These are phyloP conservation scores for Bathelium albidoporum DNA, from an alignment of 495 filamentous ascomycete genomes.

Conservation along the genomic window DNA sequence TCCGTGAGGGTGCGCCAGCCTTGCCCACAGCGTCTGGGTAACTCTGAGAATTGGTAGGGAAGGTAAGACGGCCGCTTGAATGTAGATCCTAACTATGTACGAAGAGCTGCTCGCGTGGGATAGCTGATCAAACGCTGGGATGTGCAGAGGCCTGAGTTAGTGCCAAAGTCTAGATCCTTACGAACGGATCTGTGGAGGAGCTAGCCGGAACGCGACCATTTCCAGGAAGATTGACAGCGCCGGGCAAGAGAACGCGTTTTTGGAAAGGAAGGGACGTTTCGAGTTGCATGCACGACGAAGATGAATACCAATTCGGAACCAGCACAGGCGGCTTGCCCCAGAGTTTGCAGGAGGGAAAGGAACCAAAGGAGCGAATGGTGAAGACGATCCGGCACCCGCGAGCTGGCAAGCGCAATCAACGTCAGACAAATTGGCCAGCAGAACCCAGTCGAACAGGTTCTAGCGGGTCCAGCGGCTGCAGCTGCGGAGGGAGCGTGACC, in stretches of 20 bases:
- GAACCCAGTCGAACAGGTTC: neutral
- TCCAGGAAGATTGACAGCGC: slow-evolving; percentile 4
- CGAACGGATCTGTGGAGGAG: neutral
- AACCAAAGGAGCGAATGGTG: slow-evolving; percentile 4
- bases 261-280: slow-evolving; percentile 2
- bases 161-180: slow-evolving; percentile 3
- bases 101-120: neutral
- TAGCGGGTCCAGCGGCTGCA: slow-evolving; percentile 2
- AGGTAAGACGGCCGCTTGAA: slow-evolving; percentile 1
- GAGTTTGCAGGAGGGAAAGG: slow-evolving; percentile 1
- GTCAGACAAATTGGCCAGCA: neutral
- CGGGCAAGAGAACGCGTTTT: slow-evolving; percentile 3
- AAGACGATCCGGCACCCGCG: neutral
- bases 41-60: neutral
- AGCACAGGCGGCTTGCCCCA: neutral
- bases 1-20: neutral
- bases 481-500: slow-evolving; percentile 1
- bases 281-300: slow-evolving; percentile 1
- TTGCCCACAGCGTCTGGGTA: neutral
- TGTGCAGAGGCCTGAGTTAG: slow-evolving; percentile 5
- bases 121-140: slow-evolving; percentile 3
- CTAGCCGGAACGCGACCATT: slow-evolving; percentile 3
- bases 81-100: neutral
- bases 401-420: neutral
- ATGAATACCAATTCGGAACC: slow-evolving; percentile 3